A percentile compares a stretch with the other conserved stretches of the same genome.
These are phyloP conservation scores for Nakazawaea anatomiae DNA, from an alignment of 805 yeast species.

Conservation along the genomic window DNA sequence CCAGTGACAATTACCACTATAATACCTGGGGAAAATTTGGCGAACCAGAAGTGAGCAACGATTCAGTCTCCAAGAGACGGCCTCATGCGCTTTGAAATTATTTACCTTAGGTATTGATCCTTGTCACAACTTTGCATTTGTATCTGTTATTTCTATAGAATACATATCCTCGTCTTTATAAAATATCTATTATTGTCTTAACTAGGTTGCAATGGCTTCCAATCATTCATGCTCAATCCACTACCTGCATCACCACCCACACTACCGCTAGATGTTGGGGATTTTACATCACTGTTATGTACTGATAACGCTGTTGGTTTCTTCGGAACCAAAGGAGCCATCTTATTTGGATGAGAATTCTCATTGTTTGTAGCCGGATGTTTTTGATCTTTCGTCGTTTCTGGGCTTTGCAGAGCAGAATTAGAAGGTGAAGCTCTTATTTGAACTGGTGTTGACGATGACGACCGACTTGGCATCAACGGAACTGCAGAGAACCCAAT, in stretches of 20 bases:
- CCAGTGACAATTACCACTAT: not conserved
- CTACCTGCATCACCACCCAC: not conserved
- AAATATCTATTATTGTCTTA: not conserved
- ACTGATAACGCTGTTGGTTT: conserved; percentile 6
- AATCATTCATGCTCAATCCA: conserved; percentile 5
- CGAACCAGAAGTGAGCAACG: not conserved
- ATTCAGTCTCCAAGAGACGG: not conserved
- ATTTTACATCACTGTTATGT: not conserved
- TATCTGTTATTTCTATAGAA: too few species aligned
- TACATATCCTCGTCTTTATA: not conserved
- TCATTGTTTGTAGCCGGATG: not conserved
- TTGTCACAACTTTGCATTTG: too few species aligned
- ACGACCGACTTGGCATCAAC: conserved; percentile 8
- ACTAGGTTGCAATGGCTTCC: conserved; percentile 11
- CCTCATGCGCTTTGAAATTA: not conserved
- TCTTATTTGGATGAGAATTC: not conserved
- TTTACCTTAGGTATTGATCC: not conserved
- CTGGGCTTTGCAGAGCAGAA: not conserved
- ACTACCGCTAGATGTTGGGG: not conserved
- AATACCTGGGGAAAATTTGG: not conserved
- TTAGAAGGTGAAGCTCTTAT: not conserved
- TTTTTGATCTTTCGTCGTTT: not conserved
- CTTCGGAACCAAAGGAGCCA: conserved; percentile 9
- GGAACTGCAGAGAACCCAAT: conserved; percentile 9
- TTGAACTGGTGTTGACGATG: conserved; percentile 1